A percentile compares a stretch with the other conserved stretches of the same genome.
Evolutionary conservation across 345 rosid species (phyloP).

Genomic region (Gossypium mustelinum): DNA sequence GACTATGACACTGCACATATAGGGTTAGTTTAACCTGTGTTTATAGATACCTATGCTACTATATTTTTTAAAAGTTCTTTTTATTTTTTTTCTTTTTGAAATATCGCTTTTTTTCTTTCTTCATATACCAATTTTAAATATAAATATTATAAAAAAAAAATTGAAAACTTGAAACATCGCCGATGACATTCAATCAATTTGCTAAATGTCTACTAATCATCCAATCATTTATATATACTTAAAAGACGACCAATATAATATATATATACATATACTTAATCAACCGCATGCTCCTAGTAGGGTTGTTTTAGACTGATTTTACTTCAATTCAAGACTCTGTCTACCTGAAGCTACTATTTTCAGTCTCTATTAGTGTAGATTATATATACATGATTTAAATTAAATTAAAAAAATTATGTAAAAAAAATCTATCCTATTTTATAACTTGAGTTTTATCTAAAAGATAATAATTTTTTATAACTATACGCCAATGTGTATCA

Average conservation of each 20-base stretch:
- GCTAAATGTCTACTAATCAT: background rate
- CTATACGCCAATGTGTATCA: too few species aligned
- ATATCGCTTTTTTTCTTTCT: too few species aligned
- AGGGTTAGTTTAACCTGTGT: background rate
- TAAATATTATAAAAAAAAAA: background rate
- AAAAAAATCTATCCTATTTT: background rate
- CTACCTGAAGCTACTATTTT: background rate
- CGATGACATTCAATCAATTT: background rate
- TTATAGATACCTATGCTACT: background rate
- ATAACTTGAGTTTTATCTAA: too few species aligned
- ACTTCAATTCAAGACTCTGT: background rate
- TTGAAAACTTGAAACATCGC: too few species aligned
- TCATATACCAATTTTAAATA: too few species aligned
- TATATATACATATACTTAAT: background rate
- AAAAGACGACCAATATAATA: too few species aligned
- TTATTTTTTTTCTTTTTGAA: background rate
- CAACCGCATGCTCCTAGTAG: background rate
- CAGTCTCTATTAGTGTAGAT: too few species aligned
- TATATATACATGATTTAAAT: too few species aligned
- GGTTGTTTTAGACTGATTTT: background rate
- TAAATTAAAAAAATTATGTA: background rate
- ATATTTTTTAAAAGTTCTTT: too few species aligned
- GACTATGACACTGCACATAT: conserved; percentile 15
- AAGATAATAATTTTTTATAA: too few species aligned
- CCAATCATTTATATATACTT: background rate